phyloP scores from a whole-genome alignment of 2,329 filamentous ascomycete genomes.

The Aureobasidium musti region DNA sequence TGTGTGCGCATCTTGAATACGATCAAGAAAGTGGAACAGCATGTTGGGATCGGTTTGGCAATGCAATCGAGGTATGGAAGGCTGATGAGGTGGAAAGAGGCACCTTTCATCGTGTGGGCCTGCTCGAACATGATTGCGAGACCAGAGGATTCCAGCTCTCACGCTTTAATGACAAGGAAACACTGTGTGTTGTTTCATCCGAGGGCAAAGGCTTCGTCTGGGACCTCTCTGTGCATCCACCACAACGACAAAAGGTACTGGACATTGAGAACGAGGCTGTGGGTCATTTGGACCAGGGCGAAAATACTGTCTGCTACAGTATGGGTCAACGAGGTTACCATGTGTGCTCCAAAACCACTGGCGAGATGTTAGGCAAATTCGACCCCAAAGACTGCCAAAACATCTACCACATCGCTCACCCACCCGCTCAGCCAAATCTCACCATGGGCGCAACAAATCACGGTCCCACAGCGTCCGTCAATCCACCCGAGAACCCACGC shows the following conservation, averaged over 20 bases:
- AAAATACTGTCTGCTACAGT: conserved; percentile 49
- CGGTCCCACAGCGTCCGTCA: conserved; percentile 31
- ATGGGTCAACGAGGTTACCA: conserved; percentile 49
- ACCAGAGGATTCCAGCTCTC: conserved; percentile 52
- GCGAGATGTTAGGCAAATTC: conserved; percentile 44
- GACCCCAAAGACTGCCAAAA: conserved; percentile 42
- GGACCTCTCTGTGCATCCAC: conserved; percentile 44
- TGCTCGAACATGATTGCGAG: conserved; percentile 48
- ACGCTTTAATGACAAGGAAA: conserved; percentile 38
- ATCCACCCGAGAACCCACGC: conserved; percentile 33
- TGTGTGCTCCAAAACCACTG: conserved; percentile 46
- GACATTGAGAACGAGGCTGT: conserved; percentile 47
- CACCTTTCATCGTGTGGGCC: conserved; percentile 46
- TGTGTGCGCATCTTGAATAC: conserved; percentile 53
- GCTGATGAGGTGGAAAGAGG: conserved; percentile 43
- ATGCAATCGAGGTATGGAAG: conserved; percentile 52
- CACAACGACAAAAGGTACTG: conserved; percentile 42
- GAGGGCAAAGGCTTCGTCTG: conserved; percentile 51
- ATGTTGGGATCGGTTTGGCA: conserved; percentile 50
- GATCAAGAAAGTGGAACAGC: conserved; percentile 47
- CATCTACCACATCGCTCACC: conserved; percentile 44
- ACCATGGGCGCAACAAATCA: conserved; percentile 34
- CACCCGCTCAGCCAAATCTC: conserved; percentile 28
- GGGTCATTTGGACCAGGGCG: conserved; percentile 50
- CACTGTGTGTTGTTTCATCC: conserved; percentile 51